Conservation (phyloP, 2,329 filamentous ascomycete species). For the Hymenoscyphus occultus region DNA sequence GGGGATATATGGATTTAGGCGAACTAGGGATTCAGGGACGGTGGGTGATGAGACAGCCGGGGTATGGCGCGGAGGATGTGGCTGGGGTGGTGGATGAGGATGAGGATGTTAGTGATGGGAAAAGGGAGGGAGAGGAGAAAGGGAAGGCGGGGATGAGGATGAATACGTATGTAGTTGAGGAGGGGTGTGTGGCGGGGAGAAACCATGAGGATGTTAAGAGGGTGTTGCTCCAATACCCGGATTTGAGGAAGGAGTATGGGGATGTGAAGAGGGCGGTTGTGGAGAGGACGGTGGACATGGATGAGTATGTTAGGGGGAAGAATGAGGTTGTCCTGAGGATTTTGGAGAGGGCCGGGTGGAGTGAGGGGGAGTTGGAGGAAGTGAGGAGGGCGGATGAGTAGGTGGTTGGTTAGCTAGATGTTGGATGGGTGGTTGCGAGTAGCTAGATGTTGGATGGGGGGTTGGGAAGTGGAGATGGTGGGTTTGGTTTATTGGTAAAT, state of each 20-base stretch:
- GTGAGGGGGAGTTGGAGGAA: slow-evolving; percentile 21
- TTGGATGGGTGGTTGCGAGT: too few relatives aligned
- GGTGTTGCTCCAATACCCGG: slow-evolving; percentile 28
- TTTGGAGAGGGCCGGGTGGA: slow-evolving; percentile 24
- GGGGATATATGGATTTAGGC: slow-evolving; percentile 38
- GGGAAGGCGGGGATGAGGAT: slow-evolving; percentile 26
- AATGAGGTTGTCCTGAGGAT: slow-evolving; percentile 26
- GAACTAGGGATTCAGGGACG: slow-evolving; percentile 39
- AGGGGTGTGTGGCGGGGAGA: slow-evolving; percentile 30
- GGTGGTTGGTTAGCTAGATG: too few relatives aligned
- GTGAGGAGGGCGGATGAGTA: slow-evolving; percentile 15
- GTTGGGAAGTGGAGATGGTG: too few relatives aligned
- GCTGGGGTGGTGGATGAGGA: too few relatives aligned
- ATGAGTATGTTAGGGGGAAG: slow-evolving; percentile 24
- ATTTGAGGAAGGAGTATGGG: too few relatives aligned
- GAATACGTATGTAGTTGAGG: slow-evolving; percentile 40
- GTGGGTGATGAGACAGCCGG: slow-evolving; percentile 20
- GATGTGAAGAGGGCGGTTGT: slow-evolving; percentile 22
- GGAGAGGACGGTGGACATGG: slow-evolving; percentile 13
- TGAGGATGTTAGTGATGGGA: too few relatives aligned
- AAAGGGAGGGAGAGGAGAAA: not conserved
- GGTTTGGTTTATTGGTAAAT: too few relatives aligned
- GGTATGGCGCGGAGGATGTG: too few relatives aligned
- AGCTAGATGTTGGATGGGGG: too few relatives aligned
- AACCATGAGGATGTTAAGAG: slow-evolving; percentile 41